Base-by-base conservation (phyloP, 129 eudicot species). In the Apium graveolens region DNA sequence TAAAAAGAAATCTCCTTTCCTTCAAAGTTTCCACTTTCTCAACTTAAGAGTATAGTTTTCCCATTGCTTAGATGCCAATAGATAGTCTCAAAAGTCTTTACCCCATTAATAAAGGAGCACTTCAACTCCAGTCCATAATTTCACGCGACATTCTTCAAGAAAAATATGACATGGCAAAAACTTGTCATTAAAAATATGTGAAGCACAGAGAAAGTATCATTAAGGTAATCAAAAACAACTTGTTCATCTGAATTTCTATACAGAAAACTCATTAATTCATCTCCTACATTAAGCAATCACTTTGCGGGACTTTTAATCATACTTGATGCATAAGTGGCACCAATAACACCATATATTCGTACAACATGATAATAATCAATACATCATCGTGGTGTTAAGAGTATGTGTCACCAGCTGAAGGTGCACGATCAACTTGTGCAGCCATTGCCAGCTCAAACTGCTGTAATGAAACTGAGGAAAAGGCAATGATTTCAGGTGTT, bases 381-480 rank as follows among this genome's bases (percentile, higher is more conserved):
- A 66, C 72, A 31, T 65, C 37, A 72, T 38, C 34, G 13, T 73
- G 0, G 55, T 38, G 29, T 20, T 21, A 73, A 73, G 53, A 8
- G 77, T 74, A 74, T 26, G 77, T 27, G 37, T n/a, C 57, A 60
- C 68, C 68, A 29, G 37, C 57, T 46, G 45, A 21, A 74, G 77
- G 77, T 26, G 77, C 17, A 26, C 29, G 77, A 66, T 82, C 80
- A 41, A 69, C 81, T 80, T 87, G 97, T n/a, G 90, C 80, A 73
- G 87, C 80, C 90, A 84, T 83, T 7, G 90, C 94, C 31, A 84
- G 72, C 81, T 87, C 92, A 80, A 93, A 84, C 42, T 93, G 94
- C 74, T 81, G 75, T 42, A 93, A 70, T 37, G 94, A 86, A 79
- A 86, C 80, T 1, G 97, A 86, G 53, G 96, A 86, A 44, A 83